phyloP scores from a whole-genome alignment of 441 rosid genomes.

The Euphorbia schlechtendalii region DNA sequence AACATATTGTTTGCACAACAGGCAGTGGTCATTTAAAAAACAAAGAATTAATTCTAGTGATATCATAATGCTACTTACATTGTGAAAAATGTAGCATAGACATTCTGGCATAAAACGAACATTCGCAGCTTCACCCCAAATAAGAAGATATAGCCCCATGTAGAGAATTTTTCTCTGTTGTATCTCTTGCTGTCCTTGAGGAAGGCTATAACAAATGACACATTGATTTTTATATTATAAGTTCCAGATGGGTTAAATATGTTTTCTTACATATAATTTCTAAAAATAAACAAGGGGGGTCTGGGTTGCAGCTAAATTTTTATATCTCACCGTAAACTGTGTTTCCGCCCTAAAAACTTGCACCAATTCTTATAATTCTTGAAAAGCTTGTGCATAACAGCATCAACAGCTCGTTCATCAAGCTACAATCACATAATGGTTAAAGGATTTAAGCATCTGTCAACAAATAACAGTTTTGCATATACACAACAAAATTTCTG shows the following conservation, averaged over 20 bases:
- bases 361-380: constrained; percentile 96
- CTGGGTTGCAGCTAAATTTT: background rate
- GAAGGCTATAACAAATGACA: constrained; percentile 51
- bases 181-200: constrained; percentile 79
- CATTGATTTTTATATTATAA: constrained; percentile 6
- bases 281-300: background rate
- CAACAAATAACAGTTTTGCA: background rate
- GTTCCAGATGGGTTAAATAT: background rate
- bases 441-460: constrained; percentile 13
- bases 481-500: background rate
- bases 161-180: constrained; percentile 93
- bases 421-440: constrained; percentile 43
- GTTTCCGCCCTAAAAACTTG: constrained; percentile 88
- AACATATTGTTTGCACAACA: background rate
- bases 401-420: constrained; percentile 93
- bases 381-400: constrained; percentile 75
- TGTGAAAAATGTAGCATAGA: constrained; percentile 92
- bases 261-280: constrained; percentile 2
- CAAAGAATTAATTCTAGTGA: background rate
- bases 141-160: constrained; percentile 95
- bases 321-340: constrained; percentile 68
- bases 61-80: constrained; percentile 42
- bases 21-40: background rate
- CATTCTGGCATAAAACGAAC: constrained; percentile 97
- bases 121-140: constrained; percentile 99